These are phyloP conservation scores for Mycosarcoma maydis DNA, from an alignment of 1,284 basidiomycete genomes.

Conservation along the genomic window DNA sequence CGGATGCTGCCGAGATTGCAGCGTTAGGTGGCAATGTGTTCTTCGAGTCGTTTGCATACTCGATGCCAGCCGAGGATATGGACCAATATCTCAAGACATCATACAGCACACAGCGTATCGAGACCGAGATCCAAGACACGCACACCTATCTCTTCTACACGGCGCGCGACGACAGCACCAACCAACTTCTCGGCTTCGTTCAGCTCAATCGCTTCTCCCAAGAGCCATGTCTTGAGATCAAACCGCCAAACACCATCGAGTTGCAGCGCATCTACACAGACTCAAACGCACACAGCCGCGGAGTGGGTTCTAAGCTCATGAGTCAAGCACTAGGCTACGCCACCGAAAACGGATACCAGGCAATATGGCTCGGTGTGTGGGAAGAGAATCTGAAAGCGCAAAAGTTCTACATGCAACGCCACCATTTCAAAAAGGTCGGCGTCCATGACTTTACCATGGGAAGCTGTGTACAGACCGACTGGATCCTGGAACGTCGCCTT, in stretches of 20 bases:
- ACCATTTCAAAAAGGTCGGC: conserved; percentile 22
- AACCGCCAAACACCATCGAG: conserved; percentile 27
- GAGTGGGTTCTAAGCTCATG: conserved; percentile 26
- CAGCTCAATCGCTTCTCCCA: conserved; percentile 26
- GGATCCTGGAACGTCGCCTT: conserved; percentile 27
- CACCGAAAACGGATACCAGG: conserved; percentile 13
- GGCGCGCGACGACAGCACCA: conserved; percentile 10
- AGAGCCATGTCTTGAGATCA: conserved; percentile 29
- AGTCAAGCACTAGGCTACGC: conserved; percentile 11
- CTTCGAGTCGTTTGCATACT: conserved; percentile 26
- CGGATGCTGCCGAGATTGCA: conserved; percentile 32
- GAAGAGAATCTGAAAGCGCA: conserved; percentile 35
- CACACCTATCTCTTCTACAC: conserved; percentile 23
- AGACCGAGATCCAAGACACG: conserved; percentile 13
- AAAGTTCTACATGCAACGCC: conserved; percentile 24
- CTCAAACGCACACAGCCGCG: conserved; percentile 27
- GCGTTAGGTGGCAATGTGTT: conserved; percentile 27
- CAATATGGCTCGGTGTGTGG: conserved; percentile 39
- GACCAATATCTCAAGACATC: conserved; percentile 30
- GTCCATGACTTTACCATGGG: conserved; percentile 32
- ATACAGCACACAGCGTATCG: conserved; percentile 17
- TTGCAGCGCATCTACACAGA: conserved; percentile 44
- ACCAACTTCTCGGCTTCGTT: conserved; percentile 22
- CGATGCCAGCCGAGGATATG: conserved; percentile 36
- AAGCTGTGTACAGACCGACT: conserved; percentile 31